A percentile compares a stretch with the other conserved stretches of the same genome.
Conservation (phyloP, 2,329 filamentous ascomycete species). For the Sporothrix sp. region DNA sequence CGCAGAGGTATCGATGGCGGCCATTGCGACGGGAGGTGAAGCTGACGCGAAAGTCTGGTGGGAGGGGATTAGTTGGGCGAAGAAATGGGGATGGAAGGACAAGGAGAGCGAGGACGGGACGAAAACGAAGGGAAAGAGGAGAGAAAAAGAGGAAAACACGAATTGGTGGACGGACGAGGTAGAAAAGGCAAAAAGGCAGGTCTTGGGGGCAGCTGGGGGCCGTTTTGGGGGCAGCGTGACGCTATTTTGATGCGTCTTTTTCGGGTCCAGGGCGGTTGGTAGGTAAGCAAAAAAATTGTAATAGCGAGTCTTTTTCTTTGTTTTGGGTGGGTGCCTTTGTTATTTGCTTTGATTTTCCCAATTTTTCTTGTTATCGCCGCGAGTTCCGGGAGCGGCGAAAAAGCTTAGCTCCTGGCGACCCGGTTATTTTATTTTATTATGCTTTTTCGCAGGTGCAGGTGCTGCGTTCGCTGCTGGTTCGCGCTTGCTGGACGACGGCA, state of each 20-base stretch:
- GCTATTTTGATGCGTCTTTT: conserved; percentile 8
- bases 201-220: neutral
- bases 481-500: conserved; percentile 3
- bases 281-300: conserved; percentile 1
- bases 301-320: conserved; percentile 16
- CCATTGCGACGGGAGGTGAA: conserved; percentile 23
- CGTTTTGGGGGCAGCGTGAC: neutral
- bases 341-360: conserved; percentile 10
- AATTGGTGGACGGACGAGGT: neutral
- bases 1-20: conserved; percentile 24
- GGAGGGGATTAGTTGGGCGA: conserved; percentile 5
- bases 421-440: conserved; percentile 9
- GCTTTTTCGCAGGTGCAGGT: neutral
- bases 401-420: conserved; percentile 16
- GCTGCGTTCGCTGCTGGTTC: neutral
- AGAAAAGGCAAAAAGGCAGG: neutral
- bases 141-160: neutral
- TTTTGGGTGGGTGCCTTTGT: conserved; percentile 6
- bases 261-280: neutral
- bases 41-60: neutral
- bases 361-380: conserved; percentile 17
- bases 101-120: neutral
- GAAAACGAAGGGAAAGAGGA: neutral
- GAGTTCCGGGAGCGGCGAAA: conserved; percentile 15
- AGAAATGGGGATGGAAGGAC: neutral